These are phyloP conservation scores for Phytophthora palmivora DNA, from an alignment of 352 stramenopile genomes.

Conservation along the genomic window DNA sequence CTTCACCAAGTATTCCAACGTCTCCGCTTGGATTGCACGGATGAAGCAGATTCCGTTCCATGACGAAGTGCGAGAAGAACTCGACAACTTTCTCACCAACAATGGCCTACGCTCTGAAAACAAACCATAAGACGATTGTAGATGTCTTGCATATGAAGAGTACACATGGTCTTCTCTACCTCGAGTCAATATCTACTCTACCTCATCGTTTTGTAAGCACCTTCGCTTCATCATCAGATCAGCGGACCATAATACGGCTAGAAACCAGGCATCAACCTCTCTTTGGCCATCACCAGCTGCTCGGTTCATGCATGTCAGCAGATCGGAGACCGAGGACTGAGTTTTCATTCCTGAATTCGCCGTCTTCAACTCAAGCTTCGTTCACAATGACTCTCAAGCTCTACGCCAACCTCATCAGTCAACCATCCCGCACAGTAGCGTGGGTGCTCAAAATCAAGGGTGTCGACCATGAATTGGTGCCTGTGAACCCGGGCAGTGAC, in stretches of 20 bases:
- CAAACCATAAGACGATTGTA: conserved; percentile 19
- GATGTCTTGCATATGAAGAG: conserved; percentile 7
- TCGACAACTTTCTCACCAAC: conserved; percentile 34
- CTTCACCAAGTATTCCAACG: conserved; percentile 50
- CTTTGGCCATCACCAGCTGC: neutral
- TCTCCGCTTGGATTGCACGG: conserved; percentile 44
- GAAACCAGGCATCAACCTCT: conserved; percentile 14
- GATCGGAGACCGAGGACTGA: conserved; percentile 9
- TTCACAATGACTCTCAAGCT: conserved; percentile 51
- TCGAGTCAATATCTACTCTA: too few species aligned
- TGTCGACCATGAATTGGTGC: conserved; percentile 48
- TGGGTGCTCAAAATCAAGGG: conserved; percentile 62
- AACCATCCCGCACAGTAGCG: conserved; percentile 47
- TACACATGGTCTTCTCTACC: too few species aligned
- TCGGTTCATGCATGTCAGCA: neutral
- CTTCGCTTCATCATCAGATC: conserved; percentile 13
- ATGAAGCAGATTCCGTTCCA: conserved; percentile 40
- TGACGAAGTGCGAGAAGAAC: conserved; percentile 37
- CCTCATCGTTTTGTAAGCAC: conserved; percentile 23
- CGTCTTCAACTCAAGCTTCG: conserved; percentile 4
- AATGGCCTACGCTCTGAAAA: conserved; percentile 7
- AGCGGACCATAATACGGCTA: conserved; percentile 15
- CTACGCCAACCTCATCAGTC: conserved; percentile 69
- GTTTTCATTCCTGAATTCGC: conserved; percentile 33
- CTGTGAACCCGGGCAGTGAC: conserved; percentile 37